Evolutionary conservation across 768 basidiomycete genomes (phyloP).

Genomic region (Auriscalpium vulgare): DNA sequence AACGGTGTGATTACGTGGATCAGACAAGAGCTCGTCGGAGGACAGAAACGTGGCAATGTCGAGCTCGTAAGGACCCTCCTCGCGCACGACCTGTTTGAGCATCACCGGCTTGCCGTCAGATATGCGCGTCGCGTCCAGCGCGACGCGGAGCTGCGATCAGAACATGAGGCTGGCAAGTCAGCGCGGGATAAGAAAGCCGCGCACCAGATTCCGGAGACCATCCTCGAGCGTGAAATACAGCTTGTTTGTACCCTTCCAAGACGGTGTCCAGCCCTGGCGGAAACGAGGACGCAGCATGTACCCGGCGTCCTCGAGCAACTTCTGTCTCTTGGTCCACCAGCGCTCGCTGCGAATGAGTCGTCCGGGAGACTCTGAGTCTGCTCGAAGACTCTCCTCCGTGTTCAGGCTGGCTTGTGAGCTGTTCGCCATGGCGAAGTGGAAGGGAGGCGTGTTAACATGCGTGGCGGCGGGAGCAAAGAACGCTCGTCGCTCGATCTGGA

Average conservation of each 20-base stretch:
- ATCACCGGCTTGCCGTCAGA: conserved; percentile 13
- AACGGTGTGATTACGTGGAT: conserved; percentile 19
- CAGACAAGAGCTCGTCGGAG: neutral
- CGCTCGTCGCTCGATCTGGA: too few species aligned
- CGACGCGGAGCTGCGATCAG: neutral
- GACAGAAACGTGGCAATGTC: conserved; percentile 3
- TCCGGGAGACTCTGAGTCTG: neutral
- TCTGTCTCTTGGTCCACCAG: conserved; percentile 10
- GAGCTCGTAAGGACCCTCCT: conserved; percentile 5
- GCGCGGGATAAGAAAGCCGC: neutral
- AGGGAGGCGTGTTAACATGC: too few species aligned
- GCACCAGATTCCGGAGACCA: conserved; percentile 1
- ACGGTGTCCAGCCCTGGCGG: conserved; percentile 5
- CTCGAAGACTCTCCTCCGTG: neutral
- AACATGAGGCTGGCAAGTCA: too few species aligned
- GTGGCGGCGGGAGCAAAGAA: too few species aligned
- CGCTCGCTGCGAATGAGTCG: conserved; percentile 4
- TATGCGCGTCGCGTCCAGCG: conserved; percentile 13
- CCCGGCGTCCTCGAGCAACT: neutral
- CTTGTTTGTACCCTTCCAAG: neutral
- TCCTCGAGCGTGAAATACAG: conserved; percentile 4
- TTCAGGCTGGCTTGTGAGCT: too few species aligned
- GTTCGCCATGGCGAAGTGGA: too few species aligned
- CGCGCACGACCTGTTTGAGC: conserved; percentile 10
- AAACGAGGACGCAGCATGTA: conserved; percentile 10